These are phyloP conservation scores for Perilla frutescens DNA, from an alignment of 257 asterid genomes.

Conservation along the genomic window DNA sequence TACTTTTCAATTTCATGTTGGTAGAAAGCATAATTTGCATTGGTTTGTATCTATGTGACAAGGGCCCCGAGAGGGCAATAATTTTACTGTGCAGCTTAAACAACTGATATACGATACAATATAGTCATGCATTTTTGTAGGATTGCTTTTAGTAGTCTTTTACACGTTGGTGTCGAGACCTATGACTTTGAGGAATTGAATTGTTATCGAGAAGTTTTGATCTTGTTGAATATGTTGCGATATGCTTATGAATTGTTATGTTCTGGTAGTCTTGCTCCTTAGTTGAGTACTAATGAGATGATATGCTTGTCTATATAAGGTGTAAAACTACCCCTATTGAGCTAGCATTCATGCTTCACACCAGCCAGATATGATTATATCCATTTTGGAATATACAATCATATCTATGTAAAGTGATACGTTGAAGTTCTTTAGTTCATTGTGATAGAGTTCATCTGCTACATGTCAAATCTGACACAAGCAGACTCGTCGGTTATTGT, in stretches of 20 bases:
- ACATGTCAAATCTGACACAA: neutral
- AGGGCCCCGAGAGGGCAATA: conserved; percentile 23
- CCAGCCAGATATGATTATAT: conserved; percentile 5
- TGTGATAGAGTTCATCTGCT: neutral
- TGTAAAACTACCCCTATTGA: neutral
- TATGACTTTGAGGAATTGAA: neutral
- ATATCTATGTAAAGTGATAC: no score
- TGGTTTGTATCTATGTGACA: conserved; percentile 32
- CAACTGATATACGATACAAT: conserved; percentile 21
- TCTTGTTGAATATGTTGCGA: neutral
- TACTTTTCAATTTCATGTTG: conserved; percentile 23
- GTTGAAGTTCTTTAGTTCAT: no score
- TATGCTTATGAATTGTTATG: neutral
- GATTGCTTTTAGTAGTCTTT: neutral
- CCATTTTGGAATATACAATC: neutral
- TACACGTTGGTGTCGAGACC: neutral
- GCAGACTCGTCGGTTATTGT: neutral
- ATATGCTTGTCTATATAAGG: neutral
- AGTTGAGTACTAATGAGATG: neutral
- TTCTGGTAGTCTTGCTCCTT: conserved; percentile 13
- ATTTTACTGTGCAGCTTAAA: conserved; percentile 29
- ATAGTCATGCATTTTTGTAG: conserved; percentile 14
- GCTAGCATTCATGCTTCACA: neutral
- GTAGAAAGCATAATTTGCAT: conserved; percentile 28
- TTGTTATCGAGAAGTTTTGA: neutral